A percentile compares a stretch with the other conserved stretches of the same genome.
These are phyloP conservation scores for Hsuehochloa calcarea DNA, from an alignment of 176 grass and related monocot genomes.

Conservation along the genomic window DNA sequence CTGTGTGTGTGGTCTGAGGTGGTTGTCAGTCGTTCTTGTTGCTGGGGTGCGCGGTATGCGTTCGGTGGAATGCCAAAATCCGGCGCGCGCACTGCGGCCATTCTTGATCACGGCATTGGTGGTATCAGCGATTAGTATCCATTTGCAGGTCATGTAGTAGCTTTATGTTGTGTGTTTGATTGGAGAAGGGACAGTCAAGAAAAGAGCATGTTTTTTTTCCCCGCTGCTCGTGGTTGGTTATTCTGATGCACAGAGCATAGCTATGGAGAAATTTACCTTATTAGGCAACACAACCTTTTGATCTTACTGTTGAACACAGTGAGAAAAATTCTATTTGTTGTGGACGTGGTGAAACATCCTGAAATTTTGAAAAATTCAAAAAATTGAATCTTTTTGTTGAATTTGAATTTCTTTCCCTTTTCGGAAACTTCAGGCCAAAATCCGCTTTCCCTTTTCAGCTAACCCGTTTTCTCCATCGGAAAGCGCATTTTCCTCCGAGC, in stretches of 20 bases:
- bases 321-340: neutral
- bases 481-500: too few relatives aligned
- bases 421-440: too few relatives aligned
- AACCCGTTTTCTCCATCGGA: too few relatives aligned
- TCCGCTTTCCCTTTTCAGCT: too few relatives aligned
- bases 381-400: too few relatives aligned
- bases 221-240: neutral
- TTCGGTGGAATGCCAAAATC: slow-evolving; percentile 32
- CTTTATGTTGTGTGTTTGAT: neutral
- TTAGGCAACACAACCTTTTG: neutral
- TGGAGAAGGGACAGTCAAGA: neutral
- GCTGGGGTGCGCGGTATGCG: neutral
- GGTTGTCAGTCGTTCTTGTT: neutral
- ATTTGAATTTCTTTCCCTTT: too few relatives aligned
- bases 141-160: neutral
- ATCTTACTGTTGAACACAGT: neutral
- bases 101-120: neutral
- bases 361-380: too few relatives aligned
- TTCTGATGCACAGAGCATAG: neutral
- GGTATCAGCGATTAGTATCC: neutral
- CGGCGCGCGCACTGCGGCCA: neutral
- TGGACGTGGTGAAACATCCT: too few relatives aligned
- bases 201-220: neutral
- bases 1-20: neutral
- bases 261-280: neutral